These are phyloP conservation scores for Hemileccinum rubropunctum DNA, from an alignment of 768 basidiomycete species.

Conservation along the genomic window DNA sequence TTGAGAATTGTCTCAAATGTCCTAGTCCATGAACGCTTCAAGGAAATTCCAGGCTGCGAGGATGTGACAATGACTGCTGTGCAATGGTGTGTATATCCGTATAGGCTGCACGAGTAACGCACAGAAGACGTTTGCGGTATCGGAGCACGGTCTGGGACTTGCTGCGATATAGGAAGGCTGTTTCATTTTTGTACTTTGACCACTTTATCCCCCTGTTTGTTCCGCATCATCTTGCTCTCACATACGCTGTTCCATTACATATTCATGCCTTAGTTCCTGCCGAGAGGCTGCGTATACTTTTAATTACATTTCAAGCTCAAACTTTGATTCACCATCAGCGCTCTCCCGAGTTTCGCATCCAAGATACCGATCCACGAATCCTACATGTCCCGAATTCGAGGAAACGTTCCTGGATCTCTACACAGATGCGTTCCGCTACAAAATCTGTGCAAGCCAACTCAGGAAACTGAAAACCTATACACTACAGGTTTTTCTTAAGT, in stretches of 20 bases:
- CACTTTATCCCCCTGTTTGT: constrained; percentile 14
- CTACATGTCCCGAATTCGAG: constrained; percentile 1
- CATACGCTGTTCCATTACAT: constrained; percentile 20
- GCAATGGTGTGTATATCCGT: constrained; percentile 7
- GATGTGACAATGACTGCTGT: constrained; percentile 11
- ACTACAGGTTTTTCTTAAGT: too few relatives aligned
- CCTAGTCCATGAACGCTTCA: constrained; percentile 1
- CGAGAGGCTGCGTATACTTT: constrained; percentile 23
- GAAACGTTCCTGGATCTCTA: constrained; percentile 11
- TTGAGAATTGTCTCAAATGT: constrained; percentile 42
- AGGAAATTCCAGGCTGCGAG: neutral
- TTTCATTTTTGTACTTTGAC: constrained; percentile 24
- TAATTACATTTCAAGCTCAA: constrained; percentile 21
- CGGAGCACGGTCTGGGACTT: constrained; percentile 17
- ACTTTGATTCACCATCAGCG: constrained; percentile 11
- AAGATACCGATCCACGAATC: constrained; percentile 9
- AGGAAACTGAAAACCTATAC: neutral
- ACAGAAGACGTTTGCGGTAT: constrained; percentile 13
- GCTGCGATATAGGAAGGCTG: constrained; percentile 18
- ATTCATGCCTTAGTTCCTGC: constrained; percentile 22
- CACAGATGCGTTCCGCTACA: neutral
- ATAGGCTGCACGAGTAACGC: constrained; percentile 5
- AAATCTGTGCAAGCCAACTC: neutral
- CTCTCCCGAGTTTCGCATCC: constrained; percentile 1
- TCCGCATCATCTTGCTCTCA: constrained; percentile 19